Percentiles rank a stretch among this genome's conserved stretches.
Conservation (phyloP, 192 early-diverging fungal species). For the Geranomyces michiganensis region DNA sequence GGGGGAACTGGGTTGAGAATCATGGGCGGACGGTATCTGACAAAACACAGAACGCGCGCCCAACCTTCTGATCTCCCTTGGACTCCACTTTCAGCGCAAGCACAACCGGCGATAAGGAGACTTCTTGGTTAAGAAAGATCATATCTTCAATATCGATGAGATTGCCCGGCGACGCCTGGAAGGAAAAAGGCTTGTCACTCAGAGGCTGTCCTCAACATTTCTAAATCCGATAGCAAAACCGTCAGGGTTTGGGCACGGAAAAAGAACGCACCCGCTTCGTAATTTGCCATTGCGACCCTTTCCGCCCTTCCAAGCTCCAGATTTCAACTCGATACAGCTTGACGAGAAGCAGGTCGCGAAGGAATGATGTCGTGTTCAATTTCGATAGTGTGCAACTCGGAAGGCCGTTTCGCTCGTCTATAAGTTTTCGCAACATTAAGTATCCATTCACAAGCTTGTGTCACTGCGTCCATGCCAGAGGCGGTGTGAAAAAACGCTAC, state of each 20-base stretch:
- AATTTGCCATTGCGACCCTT: conserved; percentile 35
- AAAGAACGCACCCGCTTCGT: conserved; percentile 24
- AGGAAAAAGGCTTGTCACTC: background rate
- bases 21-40: background rate
- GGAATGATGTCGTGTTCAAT: conserved; percentile 72
- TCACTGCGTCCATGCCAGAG: too few species aligned
- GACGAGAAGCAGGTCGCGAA: conserved; percentile 78
- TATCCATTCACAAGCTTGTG: background rate
- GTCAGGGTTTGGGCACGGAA: too few species aligned
- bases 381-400: conserved; percentile 80
- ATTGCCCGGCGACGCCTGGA: conserved; percentile 94
- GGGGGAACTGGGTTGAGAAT: conserved; percentile 7
- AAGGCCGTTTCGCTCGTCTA: conserved; percentile 44
- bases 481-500: conserved; percentile 29
- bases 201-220: background rate
- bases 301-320: conserved; percentile 57
- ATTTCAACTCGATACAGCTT: conserved; percentile 83
- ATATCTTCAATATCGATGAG: conserved; percentile 89
- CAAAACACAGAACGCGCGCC: background rate
- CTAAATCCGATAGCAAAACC: too few species aligned
- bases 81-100: conserved; percentile 67
- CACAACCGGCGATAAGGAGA: conserved; percentile 78
- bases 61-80: conserved; percentile 69
- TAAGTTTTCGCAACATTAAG: background rate
- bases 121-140: conserved; percentile 74